These are phyloP conservation scores for Phytophthora syringae DNA, from an alignment of 352 stramenopile genomes.

Conservation along the genomic window DNA sequence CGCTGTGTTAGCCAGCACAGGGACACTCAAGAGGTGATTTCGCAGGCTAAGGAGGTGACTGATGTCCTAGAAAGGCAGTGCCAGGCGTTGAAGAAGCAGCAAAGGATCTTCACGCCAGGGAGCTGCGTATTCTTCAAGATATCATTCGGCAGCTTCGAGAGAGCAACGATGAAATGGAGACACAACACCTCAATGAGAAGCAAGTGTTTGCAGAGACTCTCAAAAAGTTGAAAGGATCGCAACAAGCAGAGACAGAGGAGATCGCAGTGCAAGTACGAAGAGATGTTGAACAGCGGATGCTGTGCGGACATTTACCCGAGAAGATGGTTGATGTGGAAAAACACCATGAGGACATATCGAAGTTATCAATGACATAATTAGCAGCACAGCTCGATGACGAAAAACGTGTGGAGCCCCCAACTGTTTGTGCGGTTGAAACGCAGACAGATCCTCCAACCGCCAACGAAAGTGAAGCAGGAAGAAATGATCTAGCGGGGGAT, in stretches of 20 bases:
- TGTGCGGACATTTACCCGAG: conserved; percentile 13
- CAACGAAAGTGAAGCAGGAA: conserved; percentile 2
- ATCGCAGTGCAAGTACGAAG: conserved; percentile 14
- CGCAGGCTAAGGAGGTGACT: conserved; percentile 31
- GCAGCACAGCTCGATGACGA: conserved; percentile 19
- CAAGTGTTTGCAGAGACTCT: conserved; percentile 11
- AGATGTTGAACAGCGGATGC: conserved; percentile 18
- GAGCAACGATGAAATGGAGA: conserved; percentile 15
- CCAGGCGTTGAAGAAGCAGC: conserved; percentile 32
- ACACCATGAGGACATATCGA: conserved; percentile 30
- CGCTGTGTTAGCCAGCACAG: conserved; percentile 27
- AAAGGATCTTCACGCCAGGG: conserved; percentile 38
- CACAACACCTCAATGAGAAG: conserved; percentile 14
- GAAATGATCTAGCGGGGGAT: not conserved
- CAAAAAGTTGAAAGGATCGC: conserved; percentile 8
- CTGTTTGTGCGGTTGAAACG: conserved; percentile 8
- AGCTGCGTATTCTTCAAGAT: conserved; percentile 29
- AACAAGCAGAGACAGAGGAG: conserved; percentile 11
- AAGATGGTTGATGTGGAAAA: conserved; percentile 17
- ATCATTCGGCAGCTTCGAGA: conserved; percentile 27
- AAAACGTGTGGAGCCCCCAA: conserved; percentile 1
- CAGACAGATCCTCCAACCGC: conserved; percentile 27
- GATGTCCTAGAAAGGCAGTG: conserved; percentile 27
- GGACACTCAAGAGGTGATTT: conserved; percentile 31
- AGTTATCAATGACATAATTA: too few relatives aligned